Conservation (phyloP, 768 basidiomycete genomes). For the Leccinum rimulosum region DNA sequence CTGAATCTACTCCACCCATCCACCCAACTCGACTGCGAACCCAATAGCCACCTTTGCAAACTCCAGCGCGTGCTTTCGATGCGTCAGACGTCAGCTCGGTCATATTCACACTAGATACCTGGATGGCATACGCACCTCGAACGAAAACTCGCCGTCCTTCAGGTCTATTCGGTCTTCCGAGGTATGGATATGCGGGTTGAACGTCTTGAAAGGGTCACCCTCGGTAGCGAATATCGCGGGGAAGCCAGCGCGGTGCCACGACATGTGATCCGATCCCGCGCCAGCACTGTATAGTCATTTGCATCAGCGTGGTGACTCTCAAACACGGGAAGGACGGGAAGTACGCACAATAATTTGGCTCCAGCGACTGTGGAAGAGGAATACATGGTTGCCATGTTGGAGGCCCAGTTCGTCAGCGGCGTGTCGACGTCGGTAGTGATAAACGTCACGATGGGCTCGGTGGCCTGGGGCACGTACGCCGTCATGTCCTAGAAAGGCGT, state of each 20-base stretch:
- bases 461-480: constrained; percentile 27
- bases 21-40: constrained; percentile 51
- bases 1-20: constrained; percentile 14
- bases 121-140: constrained; percentile 24
- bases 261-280: constrained; percentile 37
- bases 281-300: neutral
- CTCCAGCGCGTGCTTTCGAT: constrained; percentile 31
- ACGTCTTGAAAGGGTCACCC: constrained; percentile 38
- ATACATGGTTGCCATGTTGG: constrained; percentile 34
- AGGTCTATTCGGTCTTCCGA: constrained; percentile 23
- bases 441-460: constrained; percentile 16
- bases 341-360: constrained; percentile 32
- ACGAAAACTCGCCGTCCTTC: constrained; percentile 41
- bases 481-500: constrained; percentile 31
- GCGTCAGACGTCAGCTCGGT: neutral
- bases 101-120: neutral
- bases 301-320: neutral
- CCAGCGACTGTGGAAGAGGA: constrained; percentile 13
- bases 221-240: constrained; percentile 44
- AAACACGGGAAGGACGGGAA: neutral
- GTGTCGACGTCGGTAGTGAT: constrained; percentile 40
- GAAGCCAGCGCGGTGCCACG: constrained; percentile 43
- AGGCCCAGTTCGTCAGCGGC: constrained; percentile 42
- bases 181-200: constrained; percentile 44
- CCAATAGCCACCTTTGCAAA: constrained; percentile 61